Evolutionary conservation across 2,329 filamentous ascomycete genomes (phyloP).

Genomic region (Gremmenia infestans): DNA sequence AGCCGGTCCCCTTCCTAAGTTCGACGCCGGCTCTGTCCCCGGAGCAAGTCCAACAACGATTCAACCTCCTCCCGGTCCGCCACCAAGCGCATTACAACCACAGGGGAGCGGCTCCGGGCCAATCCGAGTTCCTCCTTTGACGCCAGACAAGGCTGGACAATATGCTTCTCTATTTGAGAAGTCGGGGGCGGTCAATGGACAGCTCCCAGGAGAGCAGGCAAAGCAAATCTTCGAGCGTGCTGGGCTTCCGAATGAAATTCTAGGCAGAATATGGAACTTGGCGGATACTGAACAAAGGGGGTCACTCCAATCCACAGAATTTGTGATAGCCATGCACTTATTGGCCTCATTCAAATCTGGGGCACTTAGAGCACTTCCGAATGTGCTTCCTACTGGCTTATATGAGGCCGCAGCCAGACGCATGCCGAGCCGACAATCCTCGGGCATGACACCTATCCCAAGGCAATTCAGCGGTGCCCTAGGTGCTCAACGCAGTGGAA

Average conservation of each 20-base stretch:
- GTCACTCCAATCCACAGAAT: slow-evolving; percentile 80
- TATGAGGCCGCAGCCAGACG: slow-evolving; percentile 85
- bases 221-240: slow-evolving; percentile 96
- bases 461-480: slow-evolving; percentile 71
- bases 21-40: slow-evolving; percentile 63
- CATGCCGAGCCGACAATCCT: slow-evolving; percentile 38
- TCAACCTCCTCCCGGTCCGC: slow-evolving; percentile 42
- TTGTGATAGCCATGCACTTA: slow-evolving; percentile 97
- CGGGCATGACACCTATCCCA: slow-evolving; percentile 62
- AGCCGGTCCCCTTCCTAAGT: slow-evolving; percentile 83
- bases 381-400: slow-evolving; percentile 72
- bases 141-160: slow-evolving; percentile 82
- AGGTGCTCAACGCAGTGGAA: slow-evolving; percentile 52
- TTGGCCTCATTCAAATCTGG: slow-evolving; percentile 87
- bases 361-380: slow-evolving; percentile 72
- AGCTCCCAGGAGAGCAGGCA: slow-evolving; percentile 79
- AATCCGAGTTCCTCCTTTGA: slow-evolving; percentile 83
- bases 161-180: slow-evolving; percentile 89
- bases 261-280: slow-evolving; percentile 95
- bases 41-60: slow-evolving; percentile 36
- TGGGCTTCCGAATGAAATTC: slow-evolving; percentile 77
- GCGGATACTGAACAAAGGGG: slow-evolving; percentile 92
- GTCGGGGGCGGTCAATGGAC: slow-evolving; percentile 70
- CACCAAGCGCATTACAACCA: slow-evolving; percentile 42
- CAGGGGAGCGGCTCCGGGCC: slow-evolving; percentile 60